Percentiles rank a stretch among this genome's conserved stretches.
These are phyloP conservation scores for Euphorbia corollata DNA, from an alignment of 441 rosid species.

Conservation along the genomic window DNA sequence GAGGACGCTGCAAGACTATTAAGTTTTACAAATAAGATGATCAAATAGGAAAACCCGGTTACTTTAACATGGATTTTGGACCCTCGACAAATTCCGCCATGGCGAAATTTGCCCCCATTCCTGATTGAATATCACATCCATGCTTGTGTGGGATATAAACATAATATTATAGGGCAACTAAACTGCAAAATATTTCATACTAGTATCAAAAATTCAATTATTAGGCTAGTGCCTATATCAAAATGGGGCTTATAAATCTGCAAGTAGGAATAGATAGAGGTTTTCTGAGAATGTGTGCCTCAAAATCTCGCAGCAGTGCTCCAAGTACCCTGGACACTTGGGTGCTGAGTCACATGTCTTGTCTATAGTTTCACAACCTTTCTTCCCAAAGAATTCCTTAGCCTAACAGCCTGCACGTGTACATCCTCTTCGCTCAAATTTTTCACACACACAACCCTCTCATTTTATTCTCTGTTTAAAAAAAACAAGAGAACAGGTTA, in stretches of 20 bases:
- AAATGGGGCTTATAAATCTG: background rate
- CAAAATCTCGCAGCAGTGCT: conserved; percentile 56
- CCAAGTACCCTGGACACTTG: conserved; percentile 92
- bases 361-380: conserved; percentile 73
- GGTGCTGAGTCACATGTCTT: conserved; percentile 66
- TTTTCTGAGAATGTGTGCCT: conserved; percentile 12
- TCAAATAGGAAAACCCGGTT: too few species aligned
- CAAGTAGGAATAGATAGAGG: background rate
- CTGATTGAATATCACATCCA: too few species aligned
- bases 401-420: conserved; percentile 55
- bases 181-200: background rate
- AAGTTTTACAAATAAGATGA: too few species aligned
- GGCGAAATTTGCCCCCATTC: too few species aligned
- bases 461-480: conserved; percentile 52
- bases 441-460: conserved; percentile 73
- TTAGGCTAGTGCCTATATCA: too few species aligned
- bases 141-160: too few species aligned
- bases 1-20: too few species aligned
- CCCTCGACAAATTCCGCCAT: too few species aligned
- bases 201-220: too few species aligned
- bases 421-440: conserved; percentile 64
- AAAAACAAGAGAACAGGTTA: background rate
- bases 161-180: background rate
- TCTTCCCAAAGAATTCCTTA: conserved; percentile 71
- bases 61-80: too few species aligned